Conservation (phyloP, 768 basidiomycete species). For the Boletus sp. region DNA sequence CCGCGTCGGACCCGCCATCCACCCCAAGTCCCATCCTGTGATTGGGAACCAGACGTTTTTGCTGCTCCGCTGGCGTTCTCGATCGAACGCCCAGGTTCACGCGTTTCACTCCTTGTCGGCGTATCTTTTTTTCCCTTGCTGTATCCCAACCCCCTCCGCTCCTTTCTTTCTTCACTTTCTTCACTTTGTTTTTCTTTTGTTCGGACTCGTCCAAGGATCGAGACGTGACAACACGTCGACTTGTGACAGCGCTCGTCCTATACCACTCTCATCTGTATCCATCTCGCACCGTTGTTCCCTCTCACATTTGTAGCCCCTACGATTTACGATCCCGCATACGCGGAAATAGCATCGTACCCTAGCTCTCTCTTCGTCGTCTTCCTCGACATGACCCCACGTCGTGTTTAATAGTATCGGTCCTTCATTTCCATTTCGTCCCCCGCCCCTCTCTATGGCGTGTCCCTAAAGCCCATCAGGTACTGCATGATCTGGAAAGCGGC, state of each 20-base stretch:
- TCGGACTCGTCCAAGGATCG: constrained; percentile 1
- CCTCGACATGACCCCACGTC: background rate
- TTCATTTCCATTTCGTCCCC: too few species aligned
- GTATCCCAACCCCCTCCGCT: background rate
- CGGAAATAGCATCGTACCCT: background rate
- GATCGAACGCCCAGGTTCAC: background rate
- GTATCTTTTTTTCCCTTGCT: background rate
- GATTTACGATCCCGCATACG: background rate
- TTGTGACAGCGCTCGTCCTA: background rate
- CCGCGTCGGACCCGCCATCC: too few species aligned
- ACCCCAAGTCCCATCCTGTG: too few species aligned
- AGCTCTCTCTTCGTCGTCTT: background rate
- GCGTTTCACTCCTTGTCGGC: background rate
- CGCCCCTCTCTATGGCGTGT: constrained; percentile 29
- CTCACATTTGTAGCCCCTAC: background rate
- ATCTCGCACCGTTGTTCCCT: background rate
- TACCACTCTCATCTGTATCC: background rate
- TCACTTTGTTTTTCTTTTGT: background rate
- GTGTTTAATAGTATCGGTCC: background rate
- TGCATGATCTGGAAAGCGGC: constrained; percentile 70
- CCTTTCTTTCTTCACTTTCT: background rate
- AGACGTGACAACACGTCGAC: background rate
- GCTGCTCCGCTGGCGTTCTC: background rate
- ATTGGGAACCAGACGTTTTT: too few species aligned
- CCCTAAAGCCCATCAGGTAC: constrained; percentile 62